phyloP scores from a whole-genome alignment of 192 early-diverging fungal genomes.

The Backusella westeae region DNA sequence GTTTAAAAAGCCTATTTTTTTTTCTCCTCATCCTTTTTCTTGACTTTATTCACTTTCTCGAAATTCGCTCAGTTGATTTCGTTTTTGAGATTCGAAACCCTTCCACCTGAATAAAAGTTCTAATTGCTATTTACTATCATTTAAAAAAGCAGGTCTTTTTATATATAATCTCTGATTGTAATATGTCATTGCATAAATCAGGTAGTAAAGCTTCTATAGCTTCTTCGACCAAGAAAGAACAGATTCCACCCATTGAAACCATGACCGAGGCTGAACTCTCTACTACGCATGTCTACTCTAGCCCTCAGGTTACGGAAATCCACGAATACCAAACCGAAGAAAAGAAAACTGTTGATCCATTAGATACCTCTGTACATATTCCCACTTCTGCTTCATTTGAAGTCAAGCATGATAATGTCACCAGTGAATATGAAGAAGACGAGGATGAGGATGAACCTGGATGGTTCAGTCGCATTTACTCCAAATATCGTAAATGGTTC shows the following conservation, averaged over 20 bases:
- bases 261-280: neutral
- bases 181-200: conserved; percentile 3
- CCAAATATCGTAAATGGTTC: conserved; percentile 8
- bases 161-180: neutral
- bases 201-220: neutral
- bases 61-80: neutral
- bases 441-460: neutral
- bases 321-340: neutral
- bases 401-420: too few relatives aligned
- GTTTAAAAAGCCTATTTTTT: neutral
- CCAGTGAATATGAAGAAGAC: neutral
- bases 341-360: neutral
- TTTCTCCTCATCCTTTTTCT: neutral
- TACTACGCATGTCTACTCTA: neutral
- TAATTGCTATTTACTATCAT: neutral
- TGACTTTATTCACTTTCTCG: neutral
- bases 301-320: neutral
- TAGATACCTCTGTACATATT: neutral
- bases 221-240: neutral
- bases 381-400: neutral
- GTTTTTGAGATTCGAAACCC: too few relatives aligned
- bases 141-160: neutral
- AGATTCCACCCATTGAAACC: neutral
- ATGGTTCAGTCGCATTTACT: neutral
- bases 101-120: neutral